Evolutionary conservation across 805 yeast genomes (phyloP).

Genomic region (Nakazawaea populi): DNA sequence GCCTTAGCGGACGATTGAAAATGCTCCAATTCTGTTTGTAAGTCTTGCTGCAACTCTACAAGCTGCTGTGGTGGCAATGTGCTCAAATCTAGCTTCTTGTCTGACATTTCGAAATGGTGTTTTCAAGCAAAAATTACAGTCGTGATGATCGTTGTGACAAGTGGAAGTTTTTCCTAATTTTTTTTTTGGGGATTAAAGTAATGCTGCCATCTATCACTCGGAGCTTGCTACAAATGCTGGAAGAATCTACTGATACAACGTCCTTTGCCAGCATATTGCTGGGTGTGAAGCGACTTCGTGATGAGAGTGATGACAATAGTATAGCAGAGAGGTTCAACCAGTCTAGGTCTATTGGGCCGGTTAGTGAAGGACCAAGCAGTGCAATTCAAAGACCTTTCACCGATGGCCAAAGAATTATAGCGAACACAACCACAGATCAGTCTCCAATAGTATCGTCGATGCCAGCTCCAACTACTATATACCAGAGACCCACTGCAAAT

Average conservation of each 20-base stretch:
- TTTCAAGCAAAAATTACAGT: background rate
- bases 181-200: background rate
- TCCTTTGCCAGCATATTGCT: slow-evolving; percentile 69
- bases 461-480: background rate
- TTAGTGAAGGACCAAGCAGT: background rate
- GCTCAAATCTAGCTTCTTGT: slow-evolving; percentile 45
- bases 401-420: slow-evolving; percentile 6
- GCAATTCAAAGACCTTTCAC: slow-evolving; percentile 8
- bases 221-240: slow-evolving; percentile 5
- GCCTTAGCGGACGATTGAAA: slow-evolving; percentile 81
- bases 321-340: slow-evolving; percentile 10
- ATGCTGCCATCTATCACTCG: background rate
- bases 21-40: slow-evolving; percentile 83
- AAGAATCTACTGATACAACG: slow-evolving; percentile 36
- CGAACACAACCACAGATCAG: background rate
- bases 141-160: background rate
- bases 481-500: slow-evolving; percentile 5
- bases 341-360: slow-evolving; percentile 13
- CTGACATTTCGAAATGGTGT: slow-evolving; percentile 5
- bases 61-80: slow-evolving; percentile 80
- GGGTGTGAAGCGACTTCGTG: slow-evolving; percentile 58
- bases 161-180: background rate
- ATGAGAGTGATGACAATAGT: slow-evolving; percentile 23
- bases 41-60: slow-evolving; percentile 71
- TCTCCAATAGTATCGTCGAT: background rate